Evolutionary conservation across 176 grass and related monocot genomes (phyloP), one percentile per base, ranked within the genome.

Genomic region (Oryza rufipogon): DNA sequence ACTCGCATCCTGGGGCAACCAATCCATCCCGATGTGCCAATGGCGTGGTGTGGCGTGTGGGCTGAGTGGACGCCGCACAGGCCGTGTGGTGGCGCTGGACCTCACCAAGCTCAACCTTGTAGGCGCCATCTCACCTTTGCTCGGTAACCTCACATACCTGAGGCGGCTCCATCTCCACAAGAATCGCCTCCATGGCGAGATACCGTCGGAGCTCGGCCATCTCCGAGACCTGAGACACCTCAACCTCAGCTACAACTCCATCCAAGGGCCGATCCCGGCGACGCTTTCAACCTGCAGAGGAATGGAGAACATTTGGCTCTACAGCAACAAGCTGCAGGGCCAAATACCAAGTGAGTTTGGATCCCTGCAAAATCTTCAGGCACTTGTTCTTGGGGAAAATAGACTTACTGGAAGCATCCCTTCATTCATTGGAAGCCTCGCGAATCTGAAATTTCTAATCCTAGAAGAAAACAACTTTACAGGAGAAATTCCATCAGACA

Each of bases 111-210:
- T 75, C 78, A 32, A 54, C 46, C 77, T 86, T 28, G 0, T 9
- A 2, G 78, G 70, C 61, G 80, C 32, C 12, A 20, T 80, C 16
- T 28, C 33, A 7, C 20, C 41, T 3, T n/a, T 23, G 5, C 20
- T 86, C 9, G 77, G 77, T 10, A 86, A 80, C 42, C 76, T 79
- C 61, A 79, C 76, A 23, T 79, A 66, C 76, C 2, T 66, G 61
- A 42, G 76, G 12, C 9, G 11, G 11, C 11, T 48, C 2, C 9
- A 73, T 5, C 69, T 82, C 15, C 23, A 51, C 7, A 14, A 60
- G 36, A 73, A 82, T 17, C 38, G 22, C 25, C 23, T 82, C 8
- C 15, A 32, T 8, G 36, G 49, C 15, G 13, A 36, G 32, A 41
- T 82, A 63, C 80, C 80, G 2, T 30, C 68, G 1, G 80, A 82